A percentile compares a stretch with the other conserved stretches of the same genome.
phyloP scores from a whole-genome alignment of 2,329 filamentous ascomycete genomes.

The Cladobotryum protrusum region DNA sequence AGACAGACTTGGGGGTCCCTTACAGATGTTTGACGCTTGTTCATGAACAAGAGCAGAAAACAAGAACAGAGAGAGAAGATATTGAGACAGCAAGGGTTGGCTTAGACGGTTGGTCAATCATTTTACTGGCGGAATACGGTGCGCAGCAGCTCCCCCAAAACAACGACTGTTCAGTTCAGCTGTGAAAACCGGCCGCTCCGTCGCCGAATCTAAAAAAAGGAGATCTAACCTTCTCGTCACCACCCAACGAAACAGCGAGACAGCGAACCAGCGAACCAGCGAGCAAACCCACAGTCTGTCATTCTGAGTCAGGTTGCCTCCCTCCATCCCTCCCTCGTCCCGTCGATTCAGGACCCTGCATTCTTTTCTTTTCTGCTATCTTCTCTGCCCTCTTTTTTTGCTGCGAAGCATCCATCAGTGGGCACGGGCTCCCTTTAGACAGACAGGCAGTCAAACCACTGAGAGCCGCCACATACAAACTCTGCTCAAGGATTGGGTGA shows the following conservation, averaged over 20 bases:
- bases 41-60: neutral
- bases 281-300: neutral
- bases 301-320: constrained; percentile 10
- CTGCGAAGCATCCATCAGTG: neutral
- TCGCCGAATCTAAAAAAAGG: neutral
- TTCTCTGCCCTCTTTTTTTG: neutral
- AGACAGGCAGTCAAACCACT: neutral
- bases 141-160: neutral
- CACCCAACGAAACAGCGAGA: neutral
- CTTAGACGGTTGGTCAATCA: constrained; percentile 6
- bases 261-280: neutral
- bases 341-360: neutral
- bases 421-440: neutral
- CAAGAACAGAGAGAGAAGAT: neutral
- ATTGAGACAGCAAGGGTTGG: constrained; percentile 1
- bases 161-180: constrained; percentile 4
- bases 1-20: too few species aligned
- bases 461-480: neutral
- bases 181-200: constrained; percentile 8
- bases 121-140: neutral
- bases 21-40: neutral
- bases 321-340: neutral
- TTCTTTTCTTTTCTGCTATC: too few species aligned
- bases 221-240: constrained; percentile 3
- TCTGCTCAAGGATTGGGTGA: neutral